Base-by-base conservation (phyloP, 257 asterid species). In the Ilex asprella region DNA sequence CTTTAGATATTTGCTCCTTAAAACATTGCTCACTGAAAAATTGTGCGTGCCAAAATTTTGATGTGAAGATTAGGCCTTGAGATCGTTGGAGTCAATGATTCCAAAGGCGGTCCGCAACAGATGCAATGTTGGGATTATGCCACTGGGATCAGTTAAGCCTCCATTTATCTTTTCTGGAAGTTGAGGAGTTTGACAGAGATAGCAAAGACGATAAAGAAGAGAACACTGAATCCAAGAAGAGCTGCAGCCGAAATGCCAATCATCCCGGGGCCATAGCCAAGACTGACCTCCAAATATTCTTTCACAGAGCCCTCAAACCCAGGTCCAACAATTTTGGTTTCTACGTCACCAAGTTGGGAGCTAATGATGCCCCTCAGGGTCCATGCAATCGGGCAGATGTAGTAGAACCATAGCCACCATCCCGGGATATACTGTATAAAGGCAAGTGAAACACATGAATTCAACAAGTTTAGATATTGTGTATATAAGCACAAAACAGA, bases 371-470 rank as follows among this genome's bases (percentile, higher is more conserved):
- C 97, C 16, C 95, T 78, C 62, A 90, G 66, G 6, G 83, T 81
- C 97, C 97, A 90, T 2, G 92, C 79, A 55, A 83, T 56, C 10
- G 97, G 97, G 72, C 87, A 82, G 58, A 90, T 80, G 63, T 90
- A 85, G 71, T 90, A 87, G 81, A 79, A 90, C 97, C 97, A 90
- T 74, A 87, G 59, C 97, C 97, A 90, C 96, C 96, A 90, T 54
- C 73, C 80, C 15, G 96, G 95, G 55, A 87, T 87, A 62, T 76
- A 73, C 97, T 90, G 70, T 16, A 66, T 35, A 43, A 4, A 16
- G 27, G 13, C 13, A 10, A 0, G 15, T 59, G 13, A 50, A 30
- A 35, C 31, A 58, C 11, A 58, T 14, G 7, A 55, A 66, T 15
- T 53, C 57, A 2, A 53, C 3, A 14, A 53, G 57, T 53, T n/a